Evolutionary conservation across 1,284 basidiomycete genomes (phyloP).

Genomic region (Cryptococcus hybrid): DNA sequence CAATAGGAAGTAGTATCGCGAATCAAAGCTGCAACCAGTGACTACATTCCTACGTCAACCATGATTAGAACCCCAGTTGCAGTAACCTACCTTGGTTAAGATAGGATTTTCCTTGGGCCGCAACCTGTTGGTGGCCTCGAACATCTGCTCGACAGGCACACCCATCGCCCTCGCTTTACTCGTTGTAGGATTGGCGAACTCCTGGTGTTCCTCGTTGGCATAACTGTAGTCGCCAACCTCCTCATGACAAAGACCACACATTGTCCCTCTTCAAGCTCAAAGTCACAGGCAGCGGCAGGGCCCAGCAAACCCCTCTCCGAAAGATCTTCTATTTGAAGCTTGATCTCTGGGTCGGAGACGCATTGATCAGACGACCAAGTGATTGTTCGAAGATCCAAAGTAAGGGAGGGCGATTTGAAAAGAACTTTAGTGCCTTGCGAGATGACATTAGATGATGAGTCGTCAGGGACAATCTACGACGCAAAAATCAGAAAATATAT

Average conservation of each 20-base stretch:
- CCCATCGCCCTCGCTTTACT: conserved; percentile 53
- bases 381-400: conserved; percentile 73
- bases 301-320: conserved; percentile 38
- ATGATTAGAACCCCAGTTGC: background rate
- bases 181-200: conserved; percentile 38
- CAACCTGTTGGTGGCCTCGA: conserved; percentile 56
- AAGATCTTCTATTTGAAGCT: conserved; percentile 54
- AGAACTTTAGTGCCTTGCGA: conserved; percentile 61
- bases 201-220: conserved; percentile 27
- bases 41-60: conserved; percentile 7
- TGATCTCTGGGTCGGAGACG: conserved; percentile 56
- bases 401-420: conserved; percentile 63
- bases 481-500: background rate
- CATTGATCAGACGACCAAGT: conserved; percentile 52
- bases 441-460: conserved; percentile 46
- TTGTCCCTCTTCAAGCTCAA: conserved; percentile 76
- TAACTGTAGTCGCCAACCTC: conserved; percentile 49
- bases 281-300: conserved; percentile 34
- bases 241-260: conserved; percentile 78
- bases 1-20: conserved; percentile 74
- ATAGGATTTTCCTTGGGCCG: conserved; percentile 60
- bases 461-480: conserved; percentile 51
- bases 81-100: conserved; percentile 58
- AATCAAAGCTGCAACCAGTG: conserved; percentile 30
- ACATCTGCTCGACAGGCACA: conserved; percentile 55